These are phyloP conservation scores for Polytolypa hystricis DNA, from an alignment of 2,329 filamentous ascomycete genomes.

Conservation along the genomic window DNA sequence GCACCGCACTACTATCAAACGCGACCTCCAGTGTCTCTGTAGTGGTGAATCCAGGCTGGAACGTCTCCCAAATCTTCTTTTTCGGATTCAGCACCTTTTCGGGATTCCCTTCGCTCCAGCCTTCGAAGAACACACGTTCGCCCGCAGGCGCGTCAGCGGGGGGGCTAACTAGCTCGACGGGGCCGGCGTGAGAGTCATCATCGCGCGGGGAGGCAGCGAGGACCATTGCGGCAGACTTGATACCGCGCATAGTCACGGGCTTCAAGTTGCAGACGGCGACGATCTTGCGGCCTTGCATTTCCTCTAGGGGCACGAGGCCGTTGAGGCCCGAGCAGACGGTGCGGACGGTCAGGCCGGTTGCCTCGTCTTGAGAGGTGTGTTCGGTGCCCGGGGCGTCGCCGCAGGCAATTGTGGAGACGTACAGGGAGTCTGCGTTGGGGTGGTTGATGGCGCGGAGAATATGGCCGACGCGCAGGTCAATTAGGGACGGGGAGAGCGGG, in stretches of 20 bases:
- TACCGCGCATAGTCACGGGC: conserved; percentile 96
- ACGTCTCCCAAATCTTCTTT: conserved; percentile 98
- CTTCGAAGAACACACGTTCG: conserved; percentile 84
- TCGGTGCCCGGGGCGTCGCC: conserved; percentile 77
- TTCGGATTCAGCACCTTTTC: conserved; percentile 94
- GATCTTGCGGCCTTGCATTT: conserved; percentile 95
- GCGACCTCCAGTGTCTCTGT: conserved; percentile 69
- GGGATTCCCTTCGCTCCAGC: conserved; percentile 75
- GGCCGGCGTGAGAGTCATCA: conserved; percentile 75
- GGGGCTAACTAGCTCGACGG: conserved; percentile 82
- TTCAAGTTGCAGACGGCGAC: conserved; percentile 96
- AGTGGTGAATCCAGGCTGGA: conserved; percentile 93
- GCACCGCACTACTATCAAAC: conserved; percentile 70
- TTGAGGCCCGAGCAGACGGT: conserved; percentile 97
- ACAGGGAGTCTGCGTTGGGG: conserved; percentile 92
- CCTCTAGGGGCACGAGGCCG: conserved; percentile 79
- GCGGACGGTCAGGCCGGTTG: conserved; percentile 80
- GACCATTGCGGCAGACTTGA: conserved; percentile 78
- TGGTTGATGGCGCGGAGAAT: conserved; percentile 93
- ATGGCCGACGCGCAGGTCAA: conserved; percentile 92
- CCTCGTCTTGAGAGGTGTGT: conserved; percentile 66
- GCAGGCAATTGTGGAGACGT: conserved; percentile 88
- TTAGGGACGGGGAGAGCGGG: conserved; percentile 70
- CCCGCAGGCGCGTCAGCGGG: conserved; percentile 70
- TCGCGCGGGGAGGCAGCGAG: conserved; percentile 80